Evolutionary conservation across 352 stramenopile species (phyloP), one percentile per base, ranked within the genome.

Genomic region (Plasmopara muralis): DNA sequence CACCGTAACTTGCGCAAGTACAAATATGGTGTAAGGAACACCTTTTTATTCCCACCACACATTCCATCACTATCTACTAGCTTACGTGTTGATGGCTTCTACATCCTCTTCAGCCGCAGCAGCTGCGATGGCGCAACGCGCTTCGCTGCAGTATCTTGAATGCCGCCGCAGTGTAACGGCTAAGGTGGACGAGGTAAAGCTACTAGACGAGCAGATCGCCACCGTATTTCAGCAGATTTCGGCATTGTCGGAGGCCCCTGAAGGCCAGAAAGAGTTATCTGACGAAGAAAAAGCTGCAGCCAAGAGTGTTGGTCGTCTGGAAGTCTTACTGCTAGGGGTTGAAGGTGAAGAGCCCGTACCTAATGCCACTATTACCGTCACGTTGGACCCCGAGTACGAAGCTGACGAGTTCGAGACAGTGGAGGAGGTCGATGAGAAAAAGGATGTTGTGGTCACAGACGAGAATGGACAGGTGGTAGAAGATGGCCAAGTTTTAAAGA

Each of bases 91-190:
- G 15, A 86, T 87, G 76, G 70, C 74, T 50, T 74, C 71, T 13
- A 62, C 65, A 30, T 66, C 67, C 37, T 77, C 75, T 10, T 77
- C 70, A 39, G 53, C 72, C 43, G 59, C 62, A 50, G 76, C 80
- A 50, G 67, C 75, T n/a, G 68, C 71, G 57, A 74, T 86, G 62
- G 66, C 87, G 54, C 76, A 93, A 61, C 77, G 85, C 42, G 71
- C 77, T 41, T 91, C 80, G 39, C 76, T 89, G 61, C 70, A 91
- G 55, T 93, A 93, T 62, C 64, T 93, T 47, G 70, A 85, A 52
- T 89, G 83, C 60, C 80, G 82, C 46, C 83, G 83, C 50, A 80
- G 70, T 42, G 75, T 93, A 20, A 83, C 82, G 35, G 67, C 74
- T 56, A 89, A 91, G 66, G 72, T 86, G 46, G 82, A 93, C 30